Evolutionary conservation across 345 rosid genomes (phyloP).

Genomic region (Lumnitzera racemosa): DNA sequence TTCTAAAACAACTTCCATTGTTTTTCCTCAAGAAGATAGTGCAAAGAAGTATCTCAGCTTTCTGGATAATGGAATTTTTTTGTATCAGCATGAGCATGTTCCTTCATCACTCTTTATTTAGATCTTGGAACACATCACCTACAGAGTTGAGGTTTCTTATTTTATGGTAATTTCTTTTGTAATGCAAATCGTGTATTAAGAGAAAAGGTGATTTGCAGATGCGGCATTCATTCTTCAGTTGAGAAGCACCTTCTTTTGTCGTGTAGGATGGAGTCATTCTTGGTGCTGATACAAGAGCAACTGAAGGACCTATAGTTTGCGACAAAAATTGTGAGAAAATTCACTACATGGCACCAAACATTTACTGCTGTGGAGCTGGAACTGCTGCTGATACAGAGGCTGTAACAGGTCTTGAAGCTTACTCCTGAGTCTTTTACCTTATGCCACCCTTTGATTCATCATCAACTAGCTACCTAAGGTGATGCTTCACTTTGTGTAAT

Average conservation of each 20-base stretch:
- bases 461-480: neutral
- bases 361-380: constrained; percentile 97
- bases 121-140: no score
- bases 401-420: constrained; percentile 65
- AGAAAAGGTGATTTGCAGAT: neutral
- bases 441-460: neutral
- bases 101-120: no score
- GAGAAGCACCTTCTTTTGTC: constrained; percentile 2
- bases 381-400: constrained; percentile 99
- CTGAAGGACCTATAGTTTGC: constrained; percentile 94
- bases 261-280: constrained; percentile 85
- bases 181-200: no score
- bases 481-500: neutral
- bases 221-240: no score
- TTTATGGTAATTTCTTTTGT: no score
- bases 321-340: constrained; percentile 99
- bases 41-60: no score
- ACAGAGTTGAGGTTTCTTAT: no score
- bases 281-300: constrained; percentile 59
- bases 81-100: no score
- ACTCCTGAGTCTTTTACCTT: constrained; percentile 2
- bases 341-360: constrained; percentile 98
- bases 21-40: no score
- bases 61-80: no score
- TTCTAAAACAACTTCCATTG: no score